phyloP scores from a whole-genome alignment of 1,284 basidiomycete species.

The Sporisorium iseilematis-ciliati region DNA sequence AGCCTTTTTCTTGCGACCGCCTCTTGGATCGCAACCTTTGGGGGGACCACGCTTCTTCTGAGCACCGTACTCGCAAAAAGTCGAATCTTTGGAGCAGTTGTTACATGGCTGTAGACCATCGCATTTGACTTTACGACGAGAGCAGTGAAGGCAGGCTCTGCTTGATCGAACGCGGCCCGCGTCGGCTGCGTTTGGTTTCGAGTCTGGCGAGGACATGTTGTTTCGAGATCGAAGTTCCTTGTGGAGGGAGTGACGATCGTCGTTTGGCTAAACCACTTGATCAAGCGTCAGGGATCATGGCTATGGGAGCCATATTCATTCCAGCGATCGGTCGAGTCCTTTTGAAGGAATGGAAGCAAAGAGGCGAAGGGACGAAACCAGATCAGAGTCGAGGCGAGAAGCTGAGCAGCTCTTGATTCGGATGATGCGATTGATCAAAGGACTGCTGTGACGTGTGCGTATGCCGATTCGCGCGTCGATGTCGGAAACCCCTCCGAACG shows the following conservation, averaged over 20 bases:
- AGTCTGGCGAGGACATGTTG: conserved; percentile 14
- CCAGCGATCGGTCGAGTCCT: background rate
- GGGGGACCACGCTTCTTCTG: conserved; percentile 53
- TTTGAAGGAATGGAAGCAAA: background rate
- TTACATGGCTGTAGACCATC: conserved; percentile 48
- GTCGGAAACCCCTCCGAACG: background rate
- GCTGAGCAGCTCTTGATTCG: background rate
- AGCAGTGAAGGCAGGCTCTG: conserved; percentile 45
- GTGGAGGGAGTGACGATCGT: background rate
- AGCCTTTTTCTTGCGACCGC: conserved; percentile 43
- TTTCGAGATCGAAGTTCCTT: conserved; percentile 1
- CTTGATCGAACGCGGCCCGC: conserved; percentile 41
- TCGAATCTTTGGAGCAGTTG: conserved; percentile 35
- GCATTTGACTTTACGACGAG: conserved; percentile 53
- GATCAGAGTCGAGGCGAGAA: background rate
- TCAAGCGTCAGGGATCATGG: conserved; percentile 2
- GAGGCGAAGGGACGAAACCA: too few species aligned
- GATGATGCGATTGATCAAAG: background rate
- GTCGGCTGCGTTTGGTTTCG: conserved; percentile 9
- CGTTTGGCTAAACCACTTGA: background rate
- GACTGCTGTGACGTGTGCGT: background rate
- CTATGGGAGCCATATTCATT: background rate
- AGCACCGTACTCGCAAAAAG: conserved; percentile 37
- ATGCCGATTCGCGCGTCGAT: background rate
- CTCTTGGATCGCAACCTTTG: conserved; percentile 45